These are phyloP conservation scores for Dioszegia aurantiaca DNA, from an alignment of 768 basidiomycete genomes.

Conservation along the genomic window DNA sequence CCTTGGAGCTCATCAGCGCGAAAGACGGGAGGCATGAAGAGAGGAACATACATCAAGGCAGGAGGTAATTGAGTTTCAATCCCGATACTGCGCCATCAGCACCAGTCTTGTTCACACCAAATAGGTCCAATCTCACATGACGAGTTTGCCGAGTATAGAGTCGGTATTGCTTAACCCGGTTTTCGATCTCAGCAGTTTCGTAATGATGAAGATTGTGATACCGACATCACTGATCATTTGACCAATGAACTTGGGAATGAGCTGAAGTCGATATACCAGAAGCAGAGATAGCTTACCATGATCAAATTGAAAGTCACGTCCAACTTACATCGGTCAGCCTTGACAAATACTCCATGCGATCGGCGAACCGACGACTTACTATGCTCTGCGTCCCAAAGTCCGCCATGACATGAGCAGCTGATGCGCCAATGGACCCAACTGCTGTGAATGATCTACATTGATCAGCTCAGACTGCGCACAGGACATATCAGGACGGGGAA, in stretches of 20 bases:
- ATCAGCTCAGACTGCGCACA: background rate
- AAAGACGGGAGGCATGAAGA: too few relatives aligned
- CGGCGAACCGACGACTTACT: background rate
- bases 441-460: background rate
- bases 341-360: too few relatives aligned
- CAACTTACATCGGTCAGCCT: too few relatives aligned
- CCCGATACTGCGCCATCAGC: background rate
- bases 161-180: constrained; percentile 17
- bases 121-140: constrained; percentile 5
- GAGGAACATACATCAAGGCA: constrained; percentile 4
- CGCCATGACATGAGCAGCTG: background rate
- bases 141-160: constrained; percentile 1
- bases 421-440: background rate
- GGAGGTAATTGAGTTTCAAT: constrained; percentile 6
- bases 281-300: background rate
- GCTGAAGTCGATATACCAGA: background rate
- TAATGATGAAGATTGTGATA: constrained; percentile 5
- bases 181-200: background rate
- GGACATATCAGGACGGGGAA: background rate
- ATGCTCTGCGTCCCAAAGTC: background rate
- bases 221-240: background rate
- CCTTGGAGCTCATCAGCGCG: too few relatives aligned
- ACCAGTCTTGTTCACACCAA: background rate
- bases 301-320: too few relatives aligned
- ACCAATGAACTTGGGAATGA: background rate